Evolutionary conservation across 306 rosid species (phyloP).

Genomic region (Malus sylvestris): DNA sequence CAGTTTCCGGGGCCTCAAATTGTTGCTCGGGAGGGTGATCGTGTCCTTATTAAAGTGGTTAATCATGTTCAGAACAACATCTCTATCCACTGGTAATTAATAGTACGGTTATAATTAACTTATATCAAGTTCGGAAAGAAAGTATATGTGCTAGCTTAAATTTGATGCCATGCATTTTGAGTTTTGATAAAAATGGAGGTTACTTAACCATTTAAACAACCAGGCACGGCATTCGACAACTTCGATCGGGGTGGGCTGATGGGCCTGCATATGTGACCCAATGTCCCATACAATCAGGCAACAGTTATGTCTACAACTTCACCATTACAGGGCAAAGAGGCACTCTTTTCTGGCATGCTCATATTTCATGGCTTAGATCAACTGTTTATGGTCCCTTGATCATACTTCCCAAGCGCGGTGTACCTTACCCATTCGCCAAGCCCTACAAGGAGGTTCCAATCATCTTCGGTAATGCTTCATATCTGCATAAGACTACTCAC

Average conservation of each 20-base stretch:
- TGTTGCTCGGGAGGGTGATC: slow-evolving; percentile 65
- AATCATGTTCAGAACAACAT: slow-evolving; percentile 48
- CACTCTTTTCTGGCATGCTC: slow-evolving; percentile 69
- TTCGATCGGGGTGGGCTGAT: slow-evolving; percentile 59
- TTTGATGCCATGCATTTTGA: background rate
- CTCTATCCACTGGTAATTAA: slow-evolving; percentile 51
- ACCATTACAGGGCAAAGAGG: slow-evolving; percentile 57
- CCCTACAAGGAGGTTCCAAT: slow-evolving; percentile 11
- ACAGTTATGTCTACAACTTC: slow-evolving; percentile 57
- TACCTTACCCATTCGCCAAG: slow-evolving; percentile 40
- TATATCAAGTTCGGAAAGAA: background rate
- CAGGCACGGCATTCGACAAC: slow-evolving; percentile 69
- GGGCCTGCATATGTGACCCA: slow-evolving; percentile 69
- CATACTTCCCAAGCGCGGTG: slow-evolving; percentile 47
- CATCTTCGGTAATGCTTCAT: slow-evolving; percentile 2
- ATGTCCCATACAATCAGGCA: slow-evolving; percentile 60
- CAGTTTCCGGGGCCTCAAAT: slow-evolving; percentile 70
- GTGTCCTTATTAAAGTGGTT: slow-evolving; percentile 43
- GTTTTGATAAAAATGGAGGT: background rate
- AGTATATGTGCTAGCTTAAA: background rate
- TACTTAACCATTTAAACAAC: background rate
- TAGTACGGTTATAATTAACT: too few species aligned
- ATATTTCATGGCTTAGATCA: slow-evolving; percentile 59
- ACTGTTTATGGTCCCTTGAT: slow-evolving; percentile 48
- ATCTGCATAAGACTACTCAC: background rate